A percentile compares a stretch with the other conserved stretches of the same genome.
phyloP scores from a whole-genome alignment of 2,329 filamentous ascomycete species.

The Leptosphaerulina australis region DNA sequence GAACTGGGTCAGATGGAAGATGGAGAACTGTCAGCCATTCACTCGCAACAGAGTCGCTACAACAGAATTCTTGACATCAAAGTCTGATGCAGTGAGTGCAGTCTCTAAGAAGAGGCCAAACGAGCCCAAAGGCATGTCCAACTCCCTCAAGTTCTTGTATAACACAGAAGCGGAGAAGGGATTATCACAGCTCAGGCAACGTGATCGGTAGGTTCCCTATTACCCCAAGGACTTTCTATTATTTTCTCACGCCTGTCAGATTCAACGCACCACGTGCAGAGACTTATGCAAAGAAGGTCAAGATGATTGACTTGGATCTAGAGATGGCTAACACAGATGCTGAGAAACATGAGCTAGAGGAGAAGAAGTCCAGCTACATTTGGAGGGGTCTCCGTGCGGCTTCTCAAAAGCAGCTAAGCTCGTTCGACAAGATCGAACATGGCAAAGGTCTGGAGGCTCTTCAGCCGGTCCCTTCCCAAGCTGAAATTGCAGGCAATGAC shows the following conservation, averaged over 20 bases:
- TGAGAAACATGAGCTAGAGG: conserved; percentile 64
- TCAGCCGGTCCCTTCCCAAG: conserved; percentile 45
- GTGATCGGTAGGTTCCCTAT: conserved; percentile 55
- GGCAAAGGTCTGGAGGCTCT: conserved; percentile 69
- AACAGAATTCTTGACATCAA: conserved; percentile 71
- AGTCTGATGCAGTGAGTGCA: conserved; percentile 66
- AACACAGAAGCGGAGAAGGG: conserved; percentile 66
- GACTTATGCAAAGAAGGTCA: conserved; percentile 74
- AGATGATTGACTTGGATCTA: conserved; percentile 82
- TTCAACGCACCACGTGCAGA: conserved; percentile 73
- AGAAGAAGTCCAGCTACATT: conserved; percentile 82
- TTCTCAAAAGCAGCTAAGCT: conserved; percentile 71
- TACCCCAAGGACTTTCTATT: conserved; percentile 1
- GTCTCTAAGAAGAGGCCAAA: conserved; percentile 72
- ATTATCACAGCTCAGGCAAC: conserved; percentile 72
- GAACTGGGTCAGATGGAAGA: conserved; percentile 99
- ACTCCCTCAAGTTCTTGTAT: conserved; percentile 68
- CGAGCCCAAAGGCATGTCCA: conserved; percentile 53
- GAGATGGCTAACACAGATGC: conserved; percentile 74
- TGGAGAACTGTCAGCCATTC: conserved; percentile 89
- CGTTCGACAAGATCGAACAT: conserved; percentile 83
- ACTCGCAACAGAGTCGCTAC: conserved; percentile 74
- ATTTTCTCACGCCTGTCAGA: conserved; percentile 54
- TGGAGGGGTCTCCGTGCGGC: conserved; percentile 89
- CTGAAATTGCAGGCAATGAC: conserved; percentile 44